Evolutionary conservation across 2,329 filamentous ascomycete species (phyloP), one percentile per base, ranked within the genome.

Genomic region (Fonsecaea pedrosoi): DNA sequence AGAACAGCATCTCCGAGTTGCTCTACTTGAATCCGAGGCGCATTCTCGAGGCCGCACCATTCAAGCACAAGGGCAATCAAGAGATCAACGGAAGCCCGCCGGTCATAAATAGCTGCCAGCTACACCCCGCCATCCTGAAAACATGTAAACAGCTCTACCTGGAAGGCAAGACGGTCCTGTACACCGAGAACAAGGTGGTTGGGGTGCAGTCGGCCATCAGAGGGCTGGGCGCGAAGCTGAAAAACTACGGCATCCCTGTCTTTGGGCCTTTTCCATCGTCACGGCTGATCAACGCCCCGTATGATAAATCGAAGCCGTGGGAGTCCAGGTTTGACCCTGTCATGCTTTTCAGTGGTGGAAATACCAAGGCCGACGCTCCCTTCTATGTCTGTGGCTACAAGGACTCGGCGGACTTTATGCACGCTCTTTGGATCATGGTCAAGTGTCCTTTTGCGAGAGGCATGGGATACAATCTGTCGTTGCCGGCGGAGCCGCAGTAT

Each of bases 361-460:
- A 58, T 25, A 59, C 56, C 34, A 67, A 63, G 53, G 35, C 50
- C 13, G 53, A 61, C 25, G 62, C 65, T 13, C 67, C 69, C 15
- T 67, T 69, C 34, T 71, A 69, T 58, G 50, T 71, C 7, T 66
- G 65, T 65, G 69, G 67, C 60, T 59, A 64, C 42, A 61, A 48
- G 35, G 69, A 71, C 40, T 45, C 64, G 1, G 59, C 55, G 9
- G 63, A 68, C 50, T 67, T 71, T 32, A 53, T 68, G 42, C 67
- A 69, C 60, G 69, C 69, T 6, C 65, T 71, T 2, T 71, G 69
- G 69, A 69, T 71, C 42, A 66, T 71, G 56, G 56, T 66, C 59
- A 68, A 68, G 53, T 66, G 64, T 48, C 55, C 69, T 10, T 71
- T 69, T 62, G 65, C 67, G 5, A 54, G 60, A 15, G 67, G 64